These are phyloP conservation scores for Epichloe sp. DNA, from an alignment of 2,329 filamentous ascomycete genomes.

Conservation along the genomic window DNA sequence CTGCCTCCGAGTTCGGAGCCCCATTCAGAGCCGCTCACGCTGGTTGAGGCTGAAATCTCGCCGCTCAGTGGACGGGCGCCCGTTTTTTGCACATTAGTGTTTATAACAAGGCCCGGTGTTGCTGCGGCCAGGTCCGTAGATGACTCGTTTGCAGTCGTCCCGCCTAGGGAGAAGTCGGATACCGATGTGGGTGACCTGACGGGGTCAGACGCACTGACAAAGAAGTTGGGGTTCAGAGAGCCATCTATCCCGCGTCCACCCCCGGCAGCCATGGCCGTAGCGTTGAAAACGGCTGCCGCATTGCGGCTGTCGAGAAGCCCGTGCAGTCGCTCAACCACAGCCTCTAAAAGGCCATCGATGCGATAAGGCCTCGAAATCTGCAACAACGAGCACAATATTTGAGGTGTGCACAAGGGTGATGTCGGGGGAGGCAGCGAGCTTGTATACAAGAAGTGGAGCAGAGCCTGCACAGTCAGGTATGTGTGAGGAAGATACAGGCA, in stretches of 20 bases:
- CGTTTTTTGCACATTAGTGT: conserved; percentile 26
- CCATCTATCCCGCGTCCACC: conserved; percentile 74
- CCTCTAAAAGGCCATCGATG: conserved; percentile 83
- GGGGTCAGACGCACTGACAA: conserved; percentile 35
- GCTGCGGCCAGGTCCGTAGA: conserved; percentile 20
- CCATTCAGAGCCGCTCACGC: conserved; percentile 41
- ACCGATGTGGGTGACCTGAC: conserved; percentile 22
- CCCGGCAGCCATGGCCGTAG: conserved; percentile 92
- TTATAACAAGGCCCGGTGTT: conserved; percentile 33
- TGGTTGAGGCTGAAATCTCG: conserved; percentile 36
- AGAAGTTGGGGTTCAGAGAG: conserved; percentile 49
- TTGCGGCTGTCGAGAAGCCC: conserved; percentile 83
- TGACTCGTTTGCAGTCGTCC: conserved; percentile 17
- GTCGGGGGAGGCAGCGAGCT: conserved; percentile 69
- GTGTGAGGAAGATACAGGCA: conserved; percentile 91
- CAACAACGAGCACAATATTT: conserved; percentile 87
- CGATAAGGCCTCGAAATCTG: conserved; percentile 90
- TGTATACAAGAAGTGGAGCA: conserved; percentile 89
- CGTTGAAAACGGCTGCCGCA: conserved; percentile 94
- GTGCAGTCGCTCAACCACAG: conserved; percentile 82
- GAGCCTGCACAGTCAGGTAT: conserved; percentile 72
- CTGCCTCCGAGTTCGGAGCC: conserved; percentile 40
- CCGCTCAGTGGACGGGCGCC: conserved; percentile 28
- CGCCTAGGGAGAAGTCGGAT: conserved; percentile 20
- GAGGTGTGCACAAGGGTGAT: conserved; percentile 76